phyloP scores from a whole-genome alignment of 306 rosid species.

The Pterocarpus santalinus region DNA sequence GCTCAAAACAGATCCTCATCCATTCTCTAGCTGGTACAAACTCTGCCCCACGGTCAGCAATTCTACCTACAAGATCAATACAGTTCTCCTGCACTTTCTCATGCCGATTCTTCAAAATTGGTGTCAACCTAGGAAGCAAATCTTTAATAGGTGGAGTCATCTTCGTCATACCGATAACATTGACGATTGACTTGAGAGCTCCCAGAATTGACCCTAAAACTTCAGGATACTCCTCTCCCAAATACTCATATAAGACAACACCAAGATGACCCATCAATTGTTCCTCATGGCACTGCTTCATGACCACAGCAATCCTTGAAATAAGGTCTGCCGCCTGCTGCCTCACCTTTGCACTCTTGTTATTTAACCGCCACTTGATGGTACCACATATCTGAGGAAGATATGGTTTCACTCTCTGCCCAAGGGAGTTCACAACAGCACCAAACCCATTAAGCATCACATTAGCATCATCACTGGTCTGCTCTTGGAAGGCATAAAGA shows the following conservation, averaged over 20 bases:
- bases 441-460: slow-evolving; percentile 98
- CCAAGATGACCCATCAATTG: slow-evolving; percentile 99
- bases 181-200: slow-evolving; percentile 95
- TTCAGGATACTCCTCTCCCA: slow-evolving; percentile 98
- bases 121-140: slow-evolving; percentile 93
- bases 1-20: slow-evolving; percentile 98
- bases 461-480: slow-evolving; percentile 97
- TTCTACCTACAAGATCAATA: slow-evolving; percentile 91
- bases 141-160: slow-evolving; percentile 99
- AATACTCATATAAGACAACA: slow-evolving; percentile 91
- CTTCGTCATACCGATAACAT: slow-evolving; percentile 98
- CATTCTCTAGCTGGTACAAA: slow-evolving; percentile 96
- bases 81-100: slow-evolving; percentile 98
- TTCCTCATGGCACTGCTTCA: slow-evolving; percentile 99
- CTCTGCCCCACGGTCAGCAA: slow-evolving; percentile 98
- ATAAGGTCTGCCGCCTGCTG: slow-evolving; percentile 98
- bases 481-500: slow-evolving; percentile 98
- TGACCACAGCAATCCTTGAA: slow-evolving; percentile 93
- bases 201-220: slow-evolving; percentile 95
- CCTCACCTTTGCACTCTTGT: slow-evolving; percentile 96
- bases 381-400: slow-evolving; percentile 99
- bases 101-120: slow-evolving; percentile 94
- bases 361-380: slow-evolving; percentile 94
- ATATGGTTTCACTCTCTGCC: slow-evolving; percentile 92
- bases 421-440: slow-evolving; percentile 95